Percentiles rank a stretch among this genome's conserved stretches.
Conservation (phyloP, 768 basidiomycete genomes). For the Sarcodon aspratus region DNA sequence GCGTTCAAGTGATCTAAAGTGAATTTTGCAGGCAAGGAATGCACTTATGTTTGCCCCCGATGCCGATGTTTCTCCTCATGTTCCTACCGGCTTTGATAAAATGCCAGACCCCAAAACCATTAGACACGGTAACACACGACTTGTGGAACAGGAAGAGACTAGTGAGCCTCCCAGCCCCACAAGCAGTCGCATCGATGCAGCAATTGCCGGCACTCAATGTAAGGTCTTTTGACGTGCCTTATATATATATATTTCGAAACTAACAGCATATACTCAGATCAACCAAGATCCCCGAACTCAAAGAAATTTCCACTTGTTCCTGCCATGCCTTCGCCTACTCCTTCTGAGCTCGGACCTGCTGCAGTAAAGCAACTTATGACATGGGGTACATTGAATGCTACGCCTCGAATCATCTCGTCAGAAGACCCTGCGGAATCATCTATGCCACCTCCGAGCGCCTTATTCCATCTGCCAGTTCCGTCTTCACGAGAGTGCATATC, state of each 20-base stretch:
- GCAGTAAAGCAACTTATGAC: slow-evolving; percentile 94
- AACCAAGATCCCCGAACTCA: slow-evolving; percentile 41
- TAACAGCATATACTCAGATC: slow-evolving; percentile 34
- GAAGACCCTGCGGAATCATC: slow-evolving; percentile 36
- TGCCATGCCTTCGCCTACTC: slow-evolving; percentile 78
- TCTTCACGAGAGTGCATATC: slow-evolving; percentile 76
- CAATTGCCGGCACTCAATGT: slow-evolving; percentile 91
- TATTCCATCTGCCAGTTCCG: slow-evolving; percentile 72
- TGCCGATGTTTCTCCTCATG: slow-evolving; percentile 73
- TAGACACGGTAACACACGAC: slow-evolving; percentile 70
- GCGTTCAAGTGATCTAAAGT: slow-evolving; percentile 2
- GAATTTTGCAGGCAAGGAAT: slow-evolving; percentile 63
- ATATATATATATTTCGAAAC: neutral
- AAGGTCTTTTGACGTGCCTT: slow-evolving; percentile 17
- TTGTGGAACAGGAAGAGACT: slow-evolving; percentile 59
- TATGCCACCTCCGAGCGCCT: slow-evolving; percentile 35
- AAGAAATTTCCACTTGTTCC: slow-evolving; percentile 70
- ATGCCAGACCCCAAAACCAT: slow-evolving; percentile 50
- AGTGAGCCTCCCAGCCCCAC: slow-evolving; percentile 82
- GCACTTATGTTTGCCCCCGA: slow-evolving; percentile 94
- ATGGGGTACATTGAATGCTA: slow-evolving; percentile 89
- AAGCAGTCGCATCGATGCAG: slow-evolving; percentile 81
- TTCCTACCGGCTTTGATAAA: neutral
- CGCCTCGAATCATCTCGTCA: slow-evolving; percentile 74
- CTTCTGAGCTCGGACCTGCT: slow-evolving; percentile 65